Percentiles rank a stretch among this genome's conserved stretches.
Evolutionary conservation across 1,139 yeast genomes (phyloP).

Genomic region (Magnusiomyces ingens): DNA sequence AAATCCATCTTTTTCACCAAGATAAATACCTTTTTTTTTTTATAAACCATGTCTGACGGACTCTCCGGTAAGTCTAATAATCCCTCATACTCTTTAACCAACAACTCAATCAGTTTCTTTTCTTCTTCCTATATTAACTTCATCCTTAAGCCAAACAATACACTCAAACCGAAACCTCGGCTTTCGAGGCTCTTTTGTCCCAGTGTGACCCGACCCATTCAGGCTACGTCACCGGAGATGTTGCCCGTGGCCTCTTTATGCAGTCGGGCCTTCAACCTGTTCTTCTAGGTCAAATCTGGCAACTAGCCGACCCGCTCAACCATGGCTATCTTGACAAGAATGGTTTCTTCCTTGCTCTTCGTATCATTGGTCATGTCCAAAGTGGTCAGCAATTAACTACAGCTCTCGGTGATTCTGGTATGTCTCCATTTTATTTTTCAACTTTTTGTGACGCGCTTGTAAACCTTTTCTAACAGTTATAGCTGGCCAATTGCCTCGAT

Average conservation of each 20-base stretch:
- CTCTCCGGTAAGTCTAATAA: too few species aligned
- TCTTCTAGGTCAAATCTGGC: conserved; percentile 88
- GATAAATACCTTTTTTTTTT: too few species aligned
- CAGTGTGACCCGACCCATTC: conserved; percentile 71
- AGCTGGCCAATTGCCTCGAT: too few species aligned
- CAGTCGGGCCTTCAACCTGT: conserved; percentile 78
- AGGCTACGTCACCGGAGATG: conserved; percentile 85
- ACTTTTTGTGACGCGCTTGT: neutral
- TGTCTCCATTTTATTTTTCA: conserved; percentile 6
- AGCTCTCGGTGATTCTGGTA: conserved; percentile 41
- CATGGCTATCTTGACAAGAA: conserved; percentile 77
- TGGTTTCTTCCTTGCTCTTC: conserved; percentile 79
- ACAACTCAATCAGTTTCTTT: too few species aligned
- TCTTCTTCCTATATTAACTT: too few species aligned
- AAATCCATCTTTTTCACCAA: too few species aligned
- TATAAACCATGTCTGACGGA: too few species aligned
- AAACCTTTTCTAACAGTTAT: too few species aligned
- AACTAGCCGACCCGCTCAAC: conserved; percentile 76
- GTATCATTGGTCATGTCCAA: conserved; percentile 87
- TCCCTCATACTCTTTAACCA: too few species aligned
- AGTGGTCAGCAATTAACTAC: conserved; percentile 53
- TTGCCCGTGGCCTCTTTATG: conserved; percentile 79
- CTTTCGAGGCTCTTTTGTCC: conserved; percentile 44
- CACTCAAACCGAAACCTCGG: neutral
- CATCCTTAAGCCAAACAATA: neutral